Conservation (phyloP, 345 rosid species). For the Ceriops zippeliana region DNA sequence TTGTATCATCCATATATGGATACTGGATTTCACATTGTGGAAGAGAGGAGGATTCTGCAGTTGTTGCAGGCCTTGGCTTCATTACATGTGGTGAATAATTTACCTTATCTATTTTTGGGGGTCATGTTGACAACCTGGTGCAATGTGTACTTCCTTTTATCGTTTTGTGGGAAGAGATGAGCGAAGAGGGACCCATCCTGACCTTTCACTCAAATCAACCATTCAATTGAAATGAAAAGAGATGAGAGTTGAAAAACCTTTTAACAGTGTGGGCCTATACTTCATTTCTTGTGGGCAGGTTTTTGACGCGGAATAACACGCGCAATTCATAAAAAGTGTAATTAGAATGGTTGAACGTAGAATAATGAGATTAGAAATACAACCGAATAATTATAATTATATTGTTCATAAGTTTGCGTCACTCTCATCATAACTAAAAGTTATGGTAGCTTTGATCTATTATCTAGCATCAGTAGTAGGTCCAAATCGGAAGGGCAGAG, state of each 20-base stretch:
- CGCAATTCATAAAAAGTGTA: too few relatives aligned
- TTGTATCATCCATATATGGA: neutral
- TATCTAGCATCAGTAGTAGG: constrained; percentile 4
- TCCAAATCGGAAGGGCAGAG: neutral
- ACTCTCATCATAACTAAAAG: too few relatives aligned
- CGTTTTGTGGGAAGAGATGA: constrained; percentile 23
- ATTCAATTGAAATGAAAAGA: constrained; percentile 29
- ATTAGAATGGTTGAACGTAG: too few relatives aligned
- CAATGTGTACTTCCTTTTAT: constrained; percentile 15
- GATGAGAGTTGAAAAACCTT: constrained; percentile 19
- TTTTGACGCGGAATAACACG: too few relatives aligned
- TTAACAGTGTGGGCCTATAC: neutral
- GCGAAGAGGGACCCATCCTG: constrained; percentile 18
- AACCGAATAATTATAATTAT: too few relatives aligned
- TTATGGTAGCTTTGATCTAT: constrained; percentile 1
- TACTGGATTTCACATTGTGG: neutral
- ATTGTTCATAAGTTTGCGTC: too few relatives aligned
- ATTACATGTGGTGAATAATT: constrained; percentile 3
- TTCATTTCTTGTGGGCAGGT: too few relatives aligned
- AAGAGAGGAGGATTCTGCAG: neutral
- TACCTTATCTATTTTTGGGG: constrained; percentile 8
- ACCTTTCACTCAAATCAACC: constrained; percentile 29
- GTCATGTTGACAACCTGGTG: constrained; percentile 11
- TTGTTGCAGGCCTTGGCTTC: neutral
- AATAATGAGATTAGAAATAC: too few relatives aligned